Conservation (phyloP, 495 filamentous ascomycete species). For the Clavariopsis aquatica region DNA sequence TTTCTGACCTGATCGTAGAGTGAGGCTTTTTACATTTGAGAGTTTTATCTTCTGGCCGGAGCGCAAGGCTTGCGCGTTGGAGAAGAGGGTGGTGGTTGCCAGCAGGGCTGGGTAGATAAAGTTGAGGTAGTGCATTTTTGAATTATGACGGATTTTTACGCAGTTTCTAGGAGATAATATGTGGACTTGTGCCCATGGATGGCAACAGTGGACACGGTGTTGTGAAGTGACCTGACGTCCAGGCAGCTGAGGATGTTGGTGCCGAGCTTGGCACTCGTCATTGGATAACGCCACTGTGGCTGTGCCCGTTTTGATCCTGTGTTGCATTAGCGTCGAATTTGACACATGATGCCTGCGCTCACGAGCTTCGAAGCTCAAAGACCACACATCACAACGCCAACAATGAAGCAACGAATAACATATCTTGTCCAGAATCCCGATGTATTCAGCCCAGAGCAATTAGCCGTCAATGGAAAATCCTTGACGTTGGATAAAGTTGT, state of each 20-base stretch:
- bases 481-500: constrained; percentile 52
- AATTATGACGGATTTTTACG: no score
- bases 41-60: constrained; percentile 68
- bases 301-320: no score
- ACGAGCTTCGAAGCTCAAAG: not conserved
- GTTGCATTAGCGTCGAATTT: no score
- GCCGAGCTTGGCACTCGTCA: constrained; percentile 34
- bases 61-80: constrained; percentile 42
- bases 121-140: constrained; percentile 45
- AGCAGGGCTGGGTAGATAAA: constrained; percentile 45
- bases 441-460: constrained; percentile 60
- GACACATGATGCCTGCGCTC: constrained; percentile 8
- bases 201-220: constrained; percentile 31
- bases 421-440: constrained; percentile 67
- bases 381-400: constrained; percentile 6
- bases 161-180: not conserved
- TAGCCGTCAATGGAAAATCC: constrained; percentile 52
- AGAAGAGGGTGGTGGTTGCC: constrained; percentile 37
- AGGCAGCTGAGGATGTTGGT: constrained; percentile 7
- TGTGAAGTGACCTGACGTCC: constrained; percentile 3
- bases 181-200: not conserved
- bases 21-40: constrained; percentile 75
- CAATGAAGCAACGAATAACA: constrained; percentile 85
- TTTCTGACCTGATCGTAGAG: constrained; percentile 61
- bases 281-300: not conserved